Evolutionary conservation across 352 stramenopile genomes (phyloP).

Genomic region (Phytopythium montanum): DNA sequence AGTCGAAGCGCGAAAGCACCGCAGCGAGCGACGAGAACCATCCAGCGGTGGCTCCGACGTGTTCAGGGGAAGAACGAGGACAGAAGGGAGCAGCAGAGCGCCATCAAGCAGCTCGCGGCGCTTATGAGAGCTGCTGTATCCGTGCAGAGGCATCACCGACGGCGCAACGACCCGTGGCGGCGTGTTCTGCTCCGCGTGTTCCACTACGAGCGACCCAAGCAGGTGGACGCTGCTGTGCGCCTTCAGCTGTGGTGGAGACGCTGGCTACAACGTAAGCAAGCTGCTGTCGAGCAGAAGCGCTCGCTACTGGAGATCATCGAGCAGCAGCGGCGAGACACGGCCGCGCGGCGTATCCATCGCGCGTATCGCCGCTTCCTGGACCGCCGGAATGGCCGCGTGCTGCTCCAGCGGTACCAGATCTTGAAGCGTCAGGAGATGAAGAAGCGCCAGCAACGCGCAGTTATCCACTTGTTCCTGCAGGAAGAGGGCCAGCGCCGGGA

Average conservation of each 20-base stretch:
- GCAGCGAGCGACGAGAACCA: neutral
- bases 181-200: conserved; percentile 22
- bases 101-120: conserved; percentile 12
- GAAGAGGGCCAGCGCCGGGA: conserved; percentile 32
- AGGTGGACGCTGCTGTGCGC: conserved; percentile 10
- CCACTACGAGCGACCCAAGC: conserved; percentile 23
- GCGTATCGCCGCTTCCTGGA: conserved; percentile 21
- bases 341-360: conserved; percentile 30
- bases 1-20: neutral
- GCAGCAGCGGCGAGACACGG: conserved; percentile 20
- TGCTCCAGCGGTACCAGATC: conserved; percentile 42
- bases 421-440: conserved; percentile 43
- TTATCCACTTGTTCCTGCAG: conserved; percentile 51
- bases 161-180: conserved; percentile 30
- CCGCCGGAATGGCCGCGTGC: conserved; percentile 27
- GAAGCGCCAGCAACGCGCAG: conserved; percentile 37
- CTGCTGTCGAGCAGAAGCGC: conserved; percentile 2
- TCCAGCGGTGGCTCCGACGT: conserved; percentile 16
- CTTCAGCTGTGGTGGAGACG: conserved; percentile 25
- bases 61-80: neutral
- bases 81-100: neutral
- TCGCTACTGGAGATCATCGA: conserved; percentile 19
- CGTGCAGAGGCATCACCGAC: conserved; percentile 39
- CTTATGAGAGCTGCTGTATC: conserved; percentile 21
- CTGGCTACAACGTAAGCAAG: conserved; percentile 10